Conservation (phyloP, 1,139 yeast species). For the Nadsonia commutata region DNA sequence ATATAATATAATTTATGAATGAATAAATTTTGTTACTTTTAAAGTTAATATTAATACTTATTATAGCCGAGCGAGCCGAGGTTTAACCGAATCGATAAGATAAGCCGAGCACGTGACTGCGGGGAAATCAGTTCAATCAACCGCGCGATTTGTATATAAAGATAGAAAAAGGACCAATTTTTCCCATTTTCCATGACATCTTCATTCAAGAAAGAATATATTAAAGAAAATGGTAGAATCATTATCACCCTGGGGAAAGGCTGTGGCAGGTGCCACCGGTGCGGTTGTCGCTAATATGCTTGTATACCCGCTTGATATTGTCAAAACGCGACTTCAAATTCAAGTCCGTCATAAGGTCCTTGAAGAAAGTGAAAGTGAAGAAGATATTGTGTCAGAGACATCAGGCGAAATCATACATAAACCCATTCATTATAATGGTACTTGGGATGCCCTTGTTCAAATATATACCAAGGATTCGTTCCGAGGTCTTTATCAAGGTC, state of each 20-base stretch:
- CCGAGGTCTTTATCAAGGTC: conserved; percentile 63
- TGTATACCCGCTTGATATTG: conserved; percentile 79
- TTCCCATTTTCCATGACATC: too few species aligned
- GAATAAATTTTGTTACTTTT: too few species aligned
- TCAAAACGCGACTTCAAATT: conserved; percentile 68
- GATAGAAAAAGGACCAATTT: too few species aligned
- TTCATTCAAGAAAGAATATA: too few species aligned
- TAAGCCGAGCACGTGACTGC: too few species aligned
- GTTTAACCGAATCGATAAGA: too few species aligned
- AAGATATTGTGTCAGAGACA: not conserved
- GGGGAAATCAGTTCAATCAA: too few species aligned
- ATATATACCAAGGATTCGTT: conserved; percentile 48
- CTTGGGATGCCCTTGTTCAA: conserved; percentile 47
- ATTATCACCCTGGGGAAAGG: conserved; percentile 46
- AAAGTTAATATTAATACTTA: too few species aligned
- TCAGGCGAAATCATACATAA: not conserved
- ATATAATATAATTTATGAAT: too few species aligned
- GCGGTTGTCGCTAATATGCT: conserved; percentile 71
- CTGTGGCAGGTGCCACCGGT: conserved; percentile 74
- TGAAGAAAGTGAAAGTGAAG: conserved; percentile 6
- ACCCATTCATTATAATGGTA: conserved; percentile 31
- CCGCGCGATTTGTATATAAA: too few species aligned
- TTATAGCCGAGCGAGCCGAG: too few species aligned
- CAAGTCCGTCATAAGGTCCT: conserved; percentile 13
- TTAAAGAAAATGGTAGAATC: not conserved